Conservation (phyloP, 805 yeast genomes). For the Candida nonsorbophila region DNA sequence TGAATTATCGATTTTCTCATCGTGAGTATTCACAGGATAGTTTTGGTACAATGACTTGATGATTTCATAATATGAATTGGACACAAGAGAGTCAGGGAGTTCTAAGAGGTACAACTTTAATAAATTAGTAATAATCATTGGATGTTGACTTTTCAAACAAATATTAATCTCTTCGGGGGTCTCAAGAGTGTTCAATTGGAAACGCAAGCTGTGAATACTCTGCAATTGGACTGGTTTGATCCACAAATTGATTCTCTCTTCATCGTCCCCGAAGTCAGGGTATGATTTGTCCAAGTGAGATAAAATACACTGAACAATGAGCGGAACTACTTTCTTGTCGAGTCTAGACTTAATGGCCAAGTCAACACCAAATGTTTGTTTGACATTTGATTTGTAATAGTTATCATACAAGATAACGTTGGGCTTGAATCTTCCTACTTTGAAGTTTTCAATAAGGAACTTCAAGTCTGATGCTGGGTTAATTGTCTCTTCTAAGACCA, state of each 20-base stretch:
- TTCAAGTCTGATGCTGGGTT: constrained; percentile 66
- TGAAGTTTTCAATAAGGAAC: constrained; percentile 59
- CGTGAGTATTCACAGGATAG: constrained; percentile 28
- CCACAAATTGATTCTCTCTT: constrained; percentile 66
- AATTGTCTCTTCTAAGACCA: constrained; percentile 64
- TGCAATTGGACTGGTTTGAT: constrained; percentile 56
- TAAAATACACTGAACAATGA: constrained; percentile 56
- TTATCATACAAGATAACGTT: constrained; percentile 70
- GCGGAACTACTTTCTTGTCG: constrained; percentile 70
- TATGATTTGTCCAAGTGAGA: constrained; percentile 64
- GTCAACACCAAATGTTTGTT: constrained; percentile 77
- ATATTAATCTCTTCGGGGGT: constrained; percentile 25
- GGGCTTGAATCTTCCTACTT: constrained; percentile 74
- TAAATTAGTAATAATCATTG: constrained; percentile 60
- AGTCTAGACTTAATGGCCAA: constrained; percentile 64
- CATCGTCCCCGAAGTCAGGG: constrained; percentile 66
- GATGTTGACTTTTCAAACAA: constrained; percentile 34
- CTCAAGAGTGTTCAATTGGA: constrained; percentile 38
- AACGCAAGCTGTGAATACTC: constrained; percentile 57
- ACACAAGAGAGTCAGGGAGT: constrained; percentile 71
- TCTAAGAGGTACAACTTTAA: constrained; percentile 72
- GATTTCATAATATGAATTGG: constrained; percentile 59
- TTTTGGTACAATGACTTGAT: constrained; percentile 58
- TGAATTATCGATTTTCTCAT: constrained; percentile 29
- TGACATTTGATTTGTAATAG: constrained; percentile 63